A percentile compares a stretch with the other conserved stretches of the same genome.
phyloP scores from a whole-genome alignment of 1,139 yeast genomes.

The Blastobotrys serpentis region DNA sequence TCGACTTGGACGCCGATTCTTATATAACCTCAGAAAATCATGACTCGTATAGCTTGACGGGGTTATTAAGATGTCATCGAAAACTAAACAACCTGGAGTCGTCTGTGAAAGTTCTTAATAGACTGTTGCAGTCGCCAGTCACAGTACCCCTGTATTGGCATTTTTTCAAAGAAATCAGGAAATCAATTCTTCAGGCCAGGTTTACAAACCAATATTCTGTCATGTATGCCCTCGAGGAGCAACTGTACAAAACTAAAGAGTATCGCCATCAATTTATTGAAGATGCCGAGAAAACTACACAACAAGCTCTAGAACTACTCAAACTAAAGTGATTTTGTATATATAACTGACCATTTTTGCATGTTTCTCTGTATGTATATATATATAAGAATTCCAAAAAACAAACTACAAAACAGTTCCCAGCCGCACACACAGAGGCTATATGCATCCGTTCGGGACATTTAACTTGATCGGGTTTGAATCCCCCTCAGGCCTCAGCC shows the following conservation, averaged over 20 bases:
- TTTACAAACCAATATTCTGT: conserved; percentile 2
- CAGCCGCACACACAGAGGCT: no score
- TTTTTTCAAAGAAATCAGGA: conserved; percentile 23
- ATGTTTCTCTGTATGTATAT: conserved; percentile 1
- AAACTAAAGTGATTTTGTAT: not conserved
- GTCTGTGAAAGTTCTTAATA: conserved; percentile 13
- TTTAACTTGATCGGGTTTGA: not conserved
- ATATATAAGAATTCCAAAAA: not conserved
- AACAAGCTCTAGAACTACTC: conserved; percentile 17
- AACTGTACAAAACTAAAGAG: conserved; percentile 17
- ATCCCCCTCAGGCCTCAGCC: not conserved
- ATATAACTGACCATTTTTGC: conserved; percentile 1
- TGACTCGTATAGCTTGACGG: conserved; percentile 24
- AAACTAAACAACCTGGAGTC: conserved; percentile 16
- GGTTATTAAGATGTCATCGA: conserved; percentile 22
- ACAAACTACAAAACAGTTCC: no score
- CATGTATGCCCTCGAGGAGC: conserved; percentile 14
- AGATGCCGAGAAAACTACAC: conserved; percentile 17
- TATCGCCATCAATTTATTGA: conserved; percentile 17
- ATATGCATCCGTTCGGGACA: not conserved
- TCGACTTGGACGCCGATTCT: conserved; percentile 23
- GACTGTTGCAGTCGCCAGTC: conserved; percentile 16
- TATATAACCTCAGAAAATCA: conserved; percentile 23
- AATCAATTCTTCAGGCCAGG: conserved; percentile 6
- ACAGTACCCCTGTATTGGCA: conserved; percentile 18